Percentiles rank a stretch among this genome's conserved stretches.
These are phyloP conservation scores for Saraca asoca DNA, from an alignment of 331 rosid genomes.

Conservation along the genomic window DNA sequence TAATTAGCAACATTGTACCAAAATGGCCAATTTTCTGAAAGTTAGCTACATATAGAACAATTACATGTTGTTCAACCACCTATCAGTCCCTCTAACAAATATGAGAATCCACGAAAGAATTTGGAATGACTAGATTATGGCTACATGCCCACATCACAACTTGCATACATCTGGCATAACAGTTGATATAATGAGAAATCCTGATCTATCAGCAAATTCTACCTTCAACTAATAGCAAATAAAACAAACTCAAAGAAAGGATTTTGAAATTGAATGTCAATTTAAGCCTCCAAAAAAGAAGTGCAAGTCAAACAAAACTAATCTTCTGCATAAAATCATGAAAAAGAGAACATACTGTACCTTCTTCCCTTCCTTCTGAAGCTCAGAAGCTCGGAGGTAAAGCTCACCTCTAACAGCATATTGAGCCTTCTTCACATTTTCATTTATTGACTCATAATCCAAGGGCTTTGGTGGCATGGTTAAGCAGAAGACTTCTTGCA, in stretches of 20 bases:
- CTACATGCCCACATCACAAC: not conserved
- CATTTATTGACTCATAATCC: conserved; percentile 72
- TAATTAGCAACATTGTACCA: conserved; percentile 13
- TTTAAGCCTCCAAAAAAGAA: conserved; percentile 17
- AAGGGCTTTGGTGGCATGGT: conserved; percentile 83
- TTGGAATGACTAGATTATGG: conserved; percentile 12
- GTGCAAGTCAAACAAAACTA: conserved; percentile 29
- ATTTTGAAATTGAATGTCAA: conserved; percentile 12
- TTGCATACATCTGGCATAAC: conserved; percentile 9
- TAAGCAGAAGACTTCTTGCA: conserved; percentile 40
- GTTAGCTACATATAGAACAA: not conserved
- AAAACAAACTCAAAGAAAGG: conserved; percentile 8
- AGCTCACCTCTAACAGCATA: conserved; percentile 98
- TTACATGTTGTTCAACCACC: conserved; percentile 9
- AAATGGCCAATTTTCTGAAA: not conserved
- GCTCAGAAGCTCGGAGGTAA: conserved; percentile 95
- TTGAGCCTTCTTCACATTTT: conserved; percentile 85
- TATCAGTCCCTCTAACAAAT: conserved; percentile 10
- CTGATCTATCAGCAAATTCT: not conserved
- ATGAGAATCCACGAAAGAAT: conserved; percentile 12
- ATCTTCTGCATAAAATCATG: not conserved
- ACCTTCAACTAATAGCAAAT: not conserved
- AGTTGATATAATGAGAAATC: too few species aligned
- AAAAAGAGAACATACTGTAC: conserved; percentile 40
- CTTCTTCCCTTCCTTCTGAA: conserved; percentile 97